Evolutionary conservation across 176 grass and related monocot species (phyloP).

Genomic region (Triticum urartu): DNA sequence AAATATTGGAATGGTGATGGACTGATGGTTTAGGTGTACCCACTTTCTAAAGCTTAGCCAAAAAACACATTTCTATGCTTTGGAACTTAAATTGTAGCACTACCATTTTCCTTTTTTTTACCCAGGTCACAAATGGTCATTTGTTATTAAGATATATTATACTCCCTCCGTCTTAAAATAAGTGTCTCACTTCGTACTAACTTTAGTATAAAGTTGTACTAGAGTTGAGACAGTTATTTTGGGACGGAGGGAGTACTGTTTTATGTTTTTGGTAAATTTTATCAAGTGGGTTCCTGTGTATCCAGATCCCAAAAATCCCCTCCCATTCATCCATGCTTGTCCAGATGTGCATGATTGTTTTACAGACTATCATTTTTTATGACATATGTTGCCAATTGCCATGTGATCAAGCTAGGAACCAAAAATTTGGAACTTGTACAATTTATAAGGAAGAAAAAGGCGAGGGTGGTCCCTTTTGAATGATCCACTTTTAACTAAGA

Average conservation of each 20-base stretch:
- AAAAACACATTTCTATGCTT: neutral
- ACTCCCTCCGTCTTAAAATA: no score
- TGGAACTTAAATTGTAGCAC: no score
- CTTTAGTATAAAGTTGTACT: no score
- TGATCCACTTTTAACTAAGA: neutral
- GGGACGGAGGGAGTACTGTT: neutral
- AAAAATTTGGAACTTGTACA: neutral
- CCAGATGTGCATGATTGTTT: neutral
- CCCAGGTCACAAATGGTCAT: no score
- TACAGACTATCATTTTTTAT: neutral
- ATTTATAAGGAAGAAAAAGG: neutral
- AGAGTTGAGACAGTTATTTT: no score
- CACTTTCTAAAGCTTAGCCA: neutral
- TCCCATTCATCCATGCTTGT: neutral
- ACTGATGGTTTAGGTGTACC: neutral
- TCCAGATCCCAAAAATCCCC: neutral
- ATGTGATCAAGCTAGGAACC: neutral
- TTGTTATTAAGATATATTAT: no score
- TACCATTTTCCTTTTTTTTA: no score
- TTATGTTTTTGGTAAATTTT: neutral
- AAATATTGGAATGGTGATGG: neutral
- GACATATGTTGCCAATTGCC: neutral
- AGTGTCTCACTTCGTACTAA: no score
- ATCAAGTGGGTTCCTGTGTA: neutral
- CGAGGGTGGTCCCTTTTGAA: neutral